Evolutionary conservation across 768 basidiomycete genomes (phyloP).

Genomic region (Ephemerocybe angulata): DNA sequence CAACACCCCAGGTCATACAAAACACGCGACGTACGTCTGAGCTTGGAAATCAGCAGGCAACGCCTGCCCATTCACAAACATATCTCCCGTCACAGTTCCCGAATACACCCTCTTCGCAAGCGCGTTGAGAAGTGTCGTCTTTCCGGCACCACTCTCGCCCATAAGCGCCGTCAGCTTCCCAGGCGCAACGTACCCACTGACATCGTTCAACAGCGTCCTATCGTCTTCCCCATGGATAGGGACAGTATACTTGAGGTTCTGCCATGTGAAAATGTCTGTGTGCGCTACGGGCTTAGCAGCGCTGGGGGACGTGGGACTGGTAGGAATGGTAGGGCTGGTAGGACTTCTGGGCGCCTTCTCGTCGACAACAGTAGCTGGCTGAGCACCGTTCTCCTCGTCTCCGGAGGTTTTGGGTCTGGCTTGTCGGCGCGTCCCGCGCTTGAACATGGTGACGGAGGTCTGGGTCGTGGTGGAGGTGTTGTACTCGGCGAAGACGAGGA

Average conservation of each 20-base stretch:
- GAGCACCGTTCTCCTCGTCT: slow-evolving; percentile 19
- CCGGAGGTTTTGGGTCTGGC: slow-evolving; percentile 8
- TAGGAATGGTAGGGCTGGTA: too few relatives aligned
- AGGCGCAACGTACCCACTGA: slow-evolving; percentile 79
- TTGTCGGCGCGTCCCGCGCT: slow-evolving; percentile 43
- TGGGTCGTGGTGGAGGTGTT: slow-evolving; percentile 37
- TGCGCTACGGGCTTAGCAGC: slow-evolving; percentile 23
- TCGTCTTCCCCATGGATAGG: slow-evolving; percentile 44
- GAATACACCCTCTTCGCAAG: slow-evolving; percentile 46
- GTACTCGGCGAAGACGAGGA: slow-evolving; percentile 57
- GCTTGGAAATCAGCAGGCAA: slow-evolving; percentile 58
- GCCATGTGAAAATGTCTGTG: slow-evolving; percentile 79
- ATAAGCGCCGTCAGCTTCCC: slow-evolving; percentile 79
- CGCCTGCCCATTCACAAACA: slow-evolving; percentile 51
- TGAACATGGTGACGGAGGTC: slow-evolving; percentile 56
- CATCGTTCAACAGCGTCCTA: slow-evolving; percentile 57
- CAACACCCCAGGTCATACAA: neutral
- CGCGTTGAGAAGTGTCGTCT: slow-evolving; percentile 60
- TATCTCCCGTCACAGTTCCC: slow-evolving; percentile 50
- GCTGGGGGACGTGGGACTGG: slow-evolving; percentile 23
- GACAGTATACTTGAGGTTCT: slow-evolving; percentile 66
- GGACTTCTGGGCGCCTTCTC: slow-evolving; percentile 24
- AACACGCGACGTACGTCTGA: slow-evolving; percentile 40
- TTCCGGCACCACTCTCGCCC: slow-evolving; percentile 55
- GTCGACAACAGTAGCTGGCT: slow-evolving; percentile 14